Evolutionary conservation across 257 asterid species (phyloP), one percentile per base, ranked within the genome.

Genomic region (Salvia splendens): DNA sequence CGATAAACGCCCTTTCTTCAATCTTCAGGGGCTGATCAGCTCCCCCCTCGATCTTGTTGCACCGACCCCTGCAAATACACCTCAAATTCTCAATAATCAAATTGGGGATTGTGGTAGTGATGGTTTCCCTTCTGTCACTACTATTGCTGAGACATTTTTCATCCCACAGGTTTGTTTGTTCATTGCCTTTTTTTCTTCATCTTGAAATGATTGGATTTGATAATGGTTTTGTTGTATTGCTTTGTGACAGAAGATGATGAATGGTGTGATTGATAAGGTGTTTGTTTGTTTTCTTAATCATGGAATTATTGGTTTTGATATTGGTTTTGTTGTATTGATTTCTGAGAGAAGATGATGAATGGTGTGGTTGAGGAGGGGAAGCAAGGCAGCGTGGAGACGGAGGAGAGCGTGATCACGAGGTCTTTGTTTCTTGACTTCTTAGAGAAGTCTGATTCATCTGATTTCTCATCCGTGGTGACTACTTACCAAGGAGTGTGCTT

Each of bases 21-120:
- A 75, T 8, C 78, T 85, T 8, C 75, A 24, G 30, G 30, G 30
- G 30, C 30, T 24, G 30, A 24, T 75, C 28, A 72, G 64, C 49
- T 89, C 96, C 52, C 92, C 98, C 0, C 71, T 80, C 61, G 81
- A 73, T 53, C 79, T 86, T 61, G 68, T 68, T 40, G 97, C 95
- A 16, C 97, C 97, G 0, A 93, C 98, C 48, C 97, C 99, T 1
- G 95, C 95, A 0, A 93, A 90, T 65, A 93, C 99, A 2, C 99
- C 96, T 1, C 88, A 85, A 30, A 35, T 83, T 33, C 69, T 79
- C 47, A 66, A 65, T 53, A 1, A 24, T 24, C 30, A 24, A 24
- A 24, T 24, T 1, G 30, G 30, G 30, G 30, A 24, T 24, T 24
- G 42, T 35, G 40, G 40, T 35, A 38, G 10, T 38, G 42, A 33